phyloP scores from a whole-genome alignment of 768 basidiomycete genomes.

The Mycena galericulata region DNA sequence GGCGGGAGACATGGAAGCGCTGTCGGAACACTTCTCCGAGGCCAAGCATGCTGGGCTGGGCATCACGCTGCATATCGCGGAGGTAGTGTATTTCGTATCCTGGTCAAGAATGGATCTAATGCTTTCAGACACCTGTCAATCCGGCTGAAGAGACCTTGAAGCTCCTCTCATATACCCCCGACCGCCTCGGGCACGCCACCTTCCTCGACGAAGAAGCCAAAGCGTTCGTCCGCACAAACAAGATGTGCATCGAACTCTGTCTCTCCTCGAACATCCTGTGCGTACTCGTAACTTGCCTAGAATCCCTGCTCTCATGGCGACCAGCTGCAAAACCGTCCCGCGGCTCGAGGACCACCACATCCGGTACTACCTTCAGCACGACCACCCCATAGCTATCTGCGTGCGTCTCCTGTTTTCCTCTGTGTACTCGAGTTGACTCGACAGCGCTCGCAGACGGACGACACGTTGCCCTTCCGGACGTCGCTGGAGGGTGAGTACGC shows the following conservation, averaged over 20 bases:
- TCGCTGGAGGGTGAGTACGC: constrained; percentile 84
- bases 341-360: constrained; percentile 70
- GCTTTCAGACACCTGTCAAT: constrained; percentile 61
- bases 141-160: constrained; percentile 67
- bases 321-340: constrained; percentile 65
- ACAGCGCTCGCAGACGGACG: constrained; percentile 72
- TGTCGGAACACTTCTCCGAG: constrained; percentile 61
- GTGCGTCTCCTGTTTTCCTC: constrained; percentile 48
- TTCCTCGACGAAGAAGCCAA: constrained; percentile 76
- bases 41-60: constrained; percentile 73
- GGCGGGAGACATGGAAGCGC: constrained; percentile 67
- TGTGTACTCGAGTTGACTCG: neutral
- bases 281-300: constrained; percentile 61
- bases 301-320: neutral
- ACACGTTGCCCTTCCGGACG: constrained; percentile 82
- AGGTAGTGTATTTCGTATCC: constrained; percentile 55
- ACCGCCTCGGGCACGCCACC: constrained; percentile 85
- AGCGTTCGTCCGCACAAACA: constrained; percentile 61
- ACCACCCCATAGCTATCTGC: constrained; percentile 69
- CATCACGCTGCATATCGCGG: constrained; percentile 87
- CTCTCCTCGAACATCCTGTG: constrained; percentile 84
- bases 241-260: constrained; percentile 83
- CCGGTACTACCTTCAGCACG: constrained; percentile 58
- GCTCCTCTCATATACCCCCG: constrained; percentile 74
- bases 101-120: constrained; percentile 56